Evolutionary conservation across 2,329 filamentous ascomycete genomes (phyloP).

Genomic region (Scytalidium sp.): DNA sequence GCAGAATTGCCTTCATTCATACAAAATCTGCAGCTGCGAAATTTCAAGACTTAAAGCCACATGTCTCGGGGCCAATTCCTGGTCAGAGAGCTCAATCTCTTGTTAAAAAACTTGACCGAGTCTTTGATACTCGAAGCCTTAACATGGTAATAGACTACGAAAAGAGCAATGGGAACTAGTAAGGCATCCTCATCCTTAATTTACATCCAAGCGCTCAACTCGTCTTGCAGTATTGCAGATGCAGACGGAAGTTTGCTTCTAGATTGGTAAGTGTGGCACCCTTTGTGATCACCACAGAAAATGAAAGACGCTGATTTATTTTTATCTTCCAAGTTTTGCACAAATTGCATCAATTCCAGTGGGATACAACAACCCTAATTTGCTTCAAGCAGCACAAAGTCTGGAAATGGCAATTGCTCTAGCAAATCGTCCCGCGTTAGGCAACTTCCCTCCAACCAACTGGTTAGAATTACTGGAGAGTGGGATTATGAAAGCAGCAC

Average conservation of each 20-base stretch:
- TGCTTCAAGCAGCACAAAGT: conserved; percentile 61
- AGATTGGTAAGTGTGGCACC: too few species aligned
- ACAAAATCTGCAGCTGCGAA: too few species aligned
- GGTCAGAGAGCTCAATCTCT: too few species aligned
- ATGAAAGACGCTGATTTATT: too few species aligned
- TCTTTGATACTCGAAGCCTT: conserved; percentile 1
- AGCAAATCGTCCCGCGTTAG: conserved; percentile 72
- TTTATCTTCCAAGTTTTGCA: conserved; percentile 65
- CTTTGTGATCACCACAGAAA: too few species aligned
- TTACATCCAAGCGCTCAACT: background rate
- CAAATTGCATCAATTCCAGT: conserved; percentile 79
- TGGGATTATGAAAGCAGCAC: conserved; percentile 67
- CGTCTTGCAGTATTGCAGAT: background rate
- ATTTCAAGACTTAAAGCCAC: too few species aligned
- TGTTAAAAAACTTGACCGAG: conserved; percentile 1
- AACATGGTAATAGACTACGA: conserved; percentile 1
- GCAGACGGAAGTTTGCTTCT: background rate
- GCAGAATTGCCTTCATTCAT: too few species aligned
- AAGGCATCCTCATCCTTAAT: too few species aligned
- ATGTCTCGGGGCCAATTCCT: too few species aligned
- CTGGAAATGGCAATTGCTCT: conserved; percentile 68
- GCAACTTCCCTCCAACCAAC: conserved; percentile 72
- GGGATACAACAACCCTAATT: conserved; percentile 71
- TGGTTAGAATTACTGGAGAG: conserved; percentile 68
- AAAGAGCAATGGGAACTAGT: background rate